phyloP scores from a whole-genome alignment of 257 asterid species.

The Phtheirospermum japonicum region DNA sequence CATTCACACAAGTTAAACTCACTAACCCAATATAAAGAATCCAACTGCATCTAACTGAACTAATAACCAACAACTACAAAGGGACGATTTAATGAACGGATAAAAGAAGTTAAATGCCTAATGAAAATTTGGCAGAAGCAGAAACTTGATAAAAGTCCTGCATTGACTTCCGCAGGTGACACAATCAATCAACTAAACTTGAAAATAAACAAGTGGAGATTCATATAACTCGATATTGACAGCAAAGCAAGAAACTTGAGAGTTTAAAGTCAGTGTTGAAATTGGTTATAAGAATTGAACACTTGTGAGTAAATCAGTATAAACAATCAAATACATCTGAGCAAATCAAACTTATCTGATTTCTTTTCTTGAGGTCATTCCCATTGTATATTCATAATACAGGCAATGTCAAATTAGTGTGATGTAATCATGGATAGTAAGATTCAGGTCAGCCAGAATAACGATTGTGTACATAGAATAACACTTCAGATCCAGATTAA shows the following conservation, averaged over 20 bases:
- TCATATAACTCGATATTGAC: not conserved
- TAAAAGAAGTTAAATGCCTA: not conserved
- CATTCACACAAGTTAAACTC: not conserved
- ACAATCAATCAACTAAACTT: not conserved
- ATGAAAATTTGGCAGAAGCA: not conserved
- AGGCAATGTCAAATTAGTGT: not conserved
- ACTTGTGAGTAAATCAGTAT: not conserved
- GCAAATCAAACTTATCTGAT: not conserved
- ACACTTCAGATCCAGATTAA: not conserved
- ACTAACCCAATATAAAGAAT: not conserved
- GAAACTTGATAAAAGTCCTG: not conserved
- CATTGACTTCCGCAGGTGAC: not conserved
- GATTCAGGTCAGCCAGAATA: not conserved
- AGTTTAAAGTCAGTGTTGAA: no score
- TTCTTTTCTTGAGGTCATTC: not conserved
- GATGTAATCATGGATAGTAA: not conserved
- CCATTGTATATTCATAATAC: not conserved
- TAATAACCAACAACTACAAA: not conserved
- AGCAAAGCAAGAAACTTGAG: not conserved
- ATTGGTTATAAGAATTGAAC: no score
- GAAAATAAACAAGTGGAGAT: not conserved
- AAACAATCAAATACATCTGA: not conserved
- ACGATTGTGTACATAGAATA: not conserved
- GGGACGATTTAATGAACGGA: not conserved
- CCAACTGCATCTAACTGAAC: not conserved